phyloP scores from a whole-genome alignment of 805 yeast species.

The Kuraishia piskuri region DNA sequence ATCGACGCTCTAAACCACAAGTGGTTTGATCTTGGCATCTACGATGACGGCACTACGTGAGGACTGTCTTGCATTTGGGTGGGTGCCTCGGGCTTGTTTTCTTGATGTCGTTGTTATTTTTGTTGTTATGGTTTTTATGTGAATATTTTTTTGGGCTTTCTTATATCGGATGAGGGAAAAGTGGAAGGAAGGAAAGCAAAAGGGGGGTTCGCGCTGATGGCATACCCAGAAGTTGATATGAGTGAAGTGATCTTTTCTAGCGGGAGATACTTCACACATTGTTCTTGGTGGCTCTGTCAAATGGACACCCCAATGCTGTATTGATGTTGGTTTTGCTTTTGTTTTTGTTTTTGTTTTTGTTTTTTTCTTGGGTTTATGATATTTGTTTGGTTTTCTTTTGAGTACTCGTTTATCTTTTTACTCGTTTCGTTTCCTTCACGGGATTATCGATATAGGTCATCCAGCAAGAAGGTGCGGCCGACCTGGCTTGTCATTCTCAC shows the following conservation, averaged over 20 bases:
- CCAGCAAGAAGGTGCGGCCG: no score
- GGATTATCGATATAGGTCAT: not conserved
- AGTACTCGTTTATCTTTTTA: not conserved
- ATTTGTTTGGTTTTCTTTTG: not conserved
- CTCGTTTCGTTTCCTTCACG: not conserved
- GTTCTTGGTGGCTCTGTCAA: not conserved
- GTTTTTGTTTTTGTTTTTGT: not conserved
- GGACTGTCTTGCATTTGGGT: not conserved
- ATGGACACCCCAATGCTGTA: no score
- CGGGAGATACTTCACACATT: no score
- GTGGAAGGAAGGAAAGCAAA: not conserved
- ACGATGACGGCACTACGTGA: slow-evolving; percentile 39
- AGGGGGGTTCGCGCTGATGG: not conserved
- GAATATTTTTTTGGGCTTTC: not conserved
- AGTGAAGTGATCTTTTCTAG: not conserved
- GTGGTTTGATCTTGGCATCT: slow-evolving; percentile 63
- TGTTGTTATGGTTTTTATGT: not conserved
- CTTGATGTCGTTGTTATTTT: not conserved
- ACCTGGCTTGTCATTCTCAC: not conserved
- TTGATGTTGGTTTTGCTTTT: not conserved
- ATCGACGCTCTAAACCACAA: slow-evolving; percentile 52
- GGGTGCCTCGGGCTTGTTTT: not conserved
- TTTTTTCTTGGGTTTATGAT: not conserved
- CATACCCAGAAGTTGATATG: not conserved
- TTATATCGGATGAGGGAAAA: no score